These are phyloP conservation scores for Penicillium occitanis DNA, from an alignment of 2,329 filamentous ascomycete species.

Conservation along the genomic window DNA sequence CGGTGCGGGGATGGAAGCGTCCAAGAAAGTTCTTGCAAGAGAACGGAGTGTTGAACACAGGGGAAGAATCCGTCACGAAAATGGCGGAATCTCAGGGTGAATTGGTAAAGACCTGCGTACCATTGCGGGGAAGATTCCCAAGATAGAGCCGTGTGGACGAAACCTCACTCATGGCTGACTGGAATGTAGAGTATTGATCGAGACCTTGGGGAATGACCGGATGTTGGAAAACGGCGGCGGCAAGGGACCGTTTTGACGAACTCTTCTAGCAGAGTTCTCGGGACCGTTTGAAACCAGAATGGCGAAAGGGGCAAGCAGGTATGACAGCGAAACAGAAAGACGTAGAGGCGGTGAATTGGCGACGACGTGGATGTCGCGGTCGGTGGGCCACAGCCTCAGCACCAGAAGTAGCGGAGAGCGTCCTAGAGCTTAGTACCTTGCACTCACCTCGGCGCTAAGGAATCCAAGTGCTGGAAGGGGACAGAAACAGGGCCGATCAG, in stretches of 20 bases:
- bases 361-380: conserved; percentile 6
- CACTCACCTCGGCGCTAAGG: conserved; percentile 17
- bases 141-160: conserved; percentile 94
- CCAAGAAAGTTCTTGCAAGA: conserved; percentile 16
- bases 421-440: conserved; percentile 11
- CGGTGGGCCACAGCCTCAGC: conserved; percentile 5
- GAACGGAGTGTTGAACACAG: conserved; percentile 19
- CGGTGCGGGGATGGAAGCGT: conserved; percentile 17
- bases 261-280: conserved; percentile 7
- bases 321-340: conserved; percentile 8
- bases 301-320: neutral
- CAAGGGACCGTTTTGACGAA: conserved; percentile 10
- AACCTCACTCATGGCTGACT: conserved; percentile 71
- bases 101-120: conserved; percentile 58
- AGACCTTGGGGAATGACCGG: conserved; percentile 5
- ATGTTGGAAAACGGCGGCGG: conserved; percentile 1
- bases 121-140: conserved; percentile 94
- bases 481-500: neutral
- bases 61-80: conserved; percentile 21
- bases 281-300: neutral
- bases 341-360: conserved; percentile 17
- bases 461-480: conserved; percentile 5
- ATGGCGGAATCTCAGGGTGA: conserved; percentile 28
- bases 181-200: conserved; percentile 15
- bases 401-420: conserved; percentile 16